Conservation (phyloP, 2,329 filamentous ascomycete species). For the Trichoderma atrobrunneum region DNA sequence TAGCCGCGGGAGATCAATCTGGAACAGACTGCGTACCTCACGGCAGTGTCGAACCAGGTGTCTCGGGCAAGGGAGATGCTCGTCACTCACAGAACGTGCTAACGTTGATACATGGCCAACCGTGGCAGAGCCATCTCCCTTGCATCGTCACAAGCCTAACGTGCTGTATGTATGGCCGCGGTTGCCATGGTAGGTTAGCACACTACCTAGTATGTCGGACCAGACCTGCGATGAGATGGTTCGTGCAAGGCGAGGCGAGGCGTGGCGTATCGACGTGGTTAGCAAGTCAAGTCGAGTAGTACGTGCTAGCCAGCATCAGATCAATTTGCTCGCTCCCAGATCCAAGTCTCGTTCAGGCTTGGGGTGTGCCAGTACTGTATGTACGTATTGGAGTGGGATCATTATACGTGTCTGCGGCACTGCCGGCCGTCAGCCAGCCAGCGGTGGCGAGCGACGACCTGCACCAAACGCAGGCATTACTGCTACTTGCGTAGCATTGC, state of each 20-base stretch:
- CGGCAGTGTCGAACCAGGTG: constrained; percentile 13
- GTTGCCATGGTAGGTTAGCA: not conserved
- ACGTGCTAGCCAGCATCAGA: not conserved
- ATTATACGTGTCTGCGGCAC: constrained; percentile 3
- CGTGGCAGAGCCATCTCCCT: not conserved
- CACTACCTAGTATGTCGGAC: not conserved
- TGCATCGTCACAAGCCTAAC: not conserved
- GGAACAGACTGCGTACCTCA: constrained; percentile 17
- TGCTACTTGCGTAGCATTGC: constrained; percentile 8
- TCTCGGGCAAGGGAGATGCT: constrained; percentile 18
- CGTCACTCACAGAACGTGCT: not conserved
- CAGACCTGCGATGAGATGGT: not conserved
- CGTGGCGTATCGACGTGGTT: not conserved
- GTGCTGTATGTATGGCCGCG: not conserved
- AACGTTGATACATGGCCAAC: not conserved
- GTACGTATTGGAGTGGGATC: not conserved
- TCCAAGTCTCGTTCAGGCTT: not conserved
- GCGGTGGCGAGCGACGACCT: constrained; percentile 2
- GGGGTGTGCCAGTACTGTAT: not conserved
- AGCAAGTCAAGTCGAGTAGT: not conserved
- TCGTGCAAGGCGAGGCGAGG: not conserved
- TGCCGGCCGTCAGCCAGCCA: constrained; percentile 15
- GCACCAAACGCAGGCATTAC: not conserved
- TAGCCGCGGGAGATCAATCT: constrained; percentile 22
- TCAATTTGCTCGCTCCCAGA: not conserved